These are phyloP conservation scores for Sporobolomyces roseus DNA, from an alignment of 768 basidiomycete genomes.

Conservation along the genomic window DNA sequence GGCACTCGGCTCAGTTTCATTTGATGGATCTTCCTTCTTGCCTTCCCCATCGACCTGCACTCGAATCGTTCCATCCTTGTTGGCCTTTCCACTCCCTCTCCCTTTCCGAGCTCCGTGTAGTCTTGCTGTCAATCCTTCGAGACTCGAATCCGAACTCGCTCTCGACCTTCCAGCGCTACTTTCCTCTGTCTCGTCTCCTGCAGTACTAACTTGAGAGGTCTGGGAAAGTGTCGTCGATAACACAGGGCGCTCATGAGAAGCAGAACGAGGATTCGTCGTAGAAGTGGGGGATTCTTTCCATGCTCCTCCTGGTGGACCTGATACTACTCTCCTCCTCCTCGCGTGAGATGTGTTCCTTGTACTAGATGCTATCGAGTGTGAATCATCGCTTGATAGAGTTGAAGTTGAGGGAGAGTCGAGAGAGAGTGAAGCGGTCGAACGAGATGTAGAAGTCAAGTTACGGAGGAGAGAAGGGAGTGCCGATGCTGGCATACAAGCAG, in stretches of 20 bases:
- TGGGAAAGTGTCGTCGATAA: background rate
- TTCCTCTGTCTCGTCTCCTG: background rate
- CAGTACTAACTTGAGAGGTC: background rate
- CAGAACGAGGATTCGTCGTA: too few species aligned
- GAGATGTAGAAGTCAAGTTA: background rate
- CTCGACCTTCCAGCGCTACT: background rate
- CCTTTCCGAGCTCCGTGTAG: slow-evolving; percentile 5
- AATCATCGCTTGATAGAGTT: background rate
- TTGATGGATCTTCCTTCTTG: background rate
- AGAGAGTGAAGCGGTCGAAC: slow-evolving; percentile 3
- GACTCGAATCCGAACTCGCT: slow-evolving; percentile 12
- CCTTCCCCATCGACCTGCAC: background rate
- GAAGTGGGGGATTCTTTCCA: slow-evolving; percentile 3
- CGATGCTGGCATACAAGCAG: too few species aligned
- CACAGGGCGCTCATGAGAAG: too few species aligned
- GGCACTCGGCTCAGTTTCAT: background rate
- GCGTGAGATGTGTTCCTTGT: background rate
- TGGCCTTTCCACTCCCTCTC: background rate
- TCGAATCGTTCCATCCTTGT: background rate
- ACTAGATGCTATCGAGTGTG: background rate
- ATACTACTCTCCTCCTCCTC: background rate
- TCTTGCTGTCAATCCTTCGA: slow-evolving; percentile 21
- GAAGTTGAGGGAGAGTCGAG: slow-evolving; percentile 11
- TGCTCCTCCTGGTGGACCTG: background rate
- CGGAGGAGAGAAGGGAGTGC: slow-evolving; percentile 9